Evolutionary conservation across 148 eudicot genomes (phyloP).

Genomic region (Fagopyrum homotropicum): DNA sequence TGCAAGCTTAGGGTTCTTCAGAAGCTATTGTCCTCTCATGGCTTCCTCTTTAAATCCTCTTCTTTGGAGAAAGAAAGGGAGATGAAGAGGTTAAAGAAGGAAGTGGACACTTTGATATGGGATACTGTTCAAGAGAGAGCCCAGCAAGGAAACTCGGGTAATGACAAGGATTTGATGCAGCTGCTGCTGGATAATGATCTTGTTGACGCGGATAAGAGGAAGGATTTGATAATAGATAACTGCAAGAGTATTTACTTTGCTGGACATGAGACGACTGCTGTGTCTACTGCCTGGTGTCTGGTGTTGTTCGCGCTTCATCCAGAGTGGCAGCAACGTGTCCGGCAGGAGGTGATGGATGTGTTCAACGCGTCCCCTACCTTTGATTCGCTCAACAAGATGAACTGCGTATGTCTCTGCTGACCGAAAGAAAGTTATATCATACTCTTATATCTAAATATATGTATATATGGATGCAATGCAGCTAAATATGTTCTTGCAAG

Average conservation of each 20-base stretch:
- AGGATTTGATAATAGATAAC: slow-evolving; percentile 52
- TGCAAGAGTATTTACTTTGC: slow-evolving; percentile 65
- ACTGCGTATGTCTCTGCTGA: neutral
- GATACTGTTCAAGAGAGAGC: slow-evolving; percentile 35
- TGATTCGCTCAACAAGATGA: neutral
- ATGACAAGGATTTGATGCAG: slow-evolving; percentile 42
- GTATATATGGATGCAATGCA: slow-evolving; percentile 8
- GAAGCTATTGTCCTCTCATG: slow-evolving; percentile 29
- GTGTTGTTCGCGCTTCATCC: slow-evolving; percentile 45
- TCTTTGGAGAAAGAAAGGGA: neutral
- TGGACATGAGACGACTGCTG: slow-evolving; percentile 58
- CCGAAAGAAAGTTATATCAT: too few species aligned
- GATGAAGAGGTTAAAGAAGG: slow-evolving; percentile 27
- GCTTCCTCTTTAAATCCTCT: slow-evolving; percentile 7
- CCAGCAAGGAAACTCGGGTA: neutral
- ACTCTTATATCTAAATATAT: too few species aligned
- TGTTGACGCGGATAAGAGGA: neutral
- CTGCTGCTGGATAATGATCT: slow-evolving; percentile 26
- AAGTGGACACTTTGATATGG: slow-evolving; percentile 37
- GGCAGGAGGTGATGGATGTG: slow-evolving; percentile 25
- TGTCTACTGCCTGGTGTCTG: slow-evolving; percentile 48
- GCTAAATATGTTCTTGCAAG: slow-evolving; percentile 50
- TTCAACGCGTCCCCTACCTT: neutral
- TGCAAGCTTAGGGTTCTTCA: slow-evolving; percentile 35
- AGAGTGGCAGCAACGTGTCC: slow-evolving; percentile 58